Percentiles rank a stretch among this genome's conserved stretches.
Evolutionary conservation across 768 basidiomycete genomes (phyloP).

Genomic region (Podaxis mareebaensis): DNA sequence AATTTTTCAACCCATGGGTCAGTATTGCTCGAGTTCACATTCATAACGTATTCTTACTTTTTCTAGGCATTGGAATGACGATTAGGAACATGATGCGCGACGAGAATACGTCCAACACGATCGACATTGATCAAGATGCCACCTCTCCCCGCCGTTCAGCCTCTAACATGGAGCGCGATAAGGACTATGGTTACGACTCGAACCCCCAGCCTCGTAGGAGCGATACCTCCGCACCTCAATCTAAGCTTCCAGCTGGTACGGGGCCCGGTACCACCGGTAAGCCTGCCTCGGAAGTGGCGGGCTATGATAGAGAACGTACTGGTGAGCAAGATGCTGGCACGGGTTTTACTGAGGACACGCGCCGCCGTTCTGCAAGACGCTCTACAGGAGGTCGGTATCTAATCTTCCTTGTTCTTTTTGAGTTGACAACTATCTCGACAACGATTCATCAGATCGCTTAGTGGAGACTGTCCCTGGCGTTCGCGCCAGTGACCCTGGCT

Average conservation of each 20-base stretch:
- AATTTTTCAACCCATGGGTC: background rate
- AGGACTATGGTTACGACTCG: background rate
- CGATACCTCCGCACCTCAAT: background rate
- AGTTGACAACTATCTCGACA: too few relatives aligned
- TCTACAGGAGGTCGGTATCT: too few relatives aligned
- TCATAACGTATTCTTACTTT: background rate
- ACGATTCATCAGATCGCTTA: too few relatives aligned
- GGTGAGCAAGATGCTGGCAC: conserved; percentile 14
- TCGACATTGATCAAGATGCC: background rate
- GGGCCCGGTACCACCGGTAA: conserved; percentile 24
- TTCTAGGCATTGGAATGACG: background rate
- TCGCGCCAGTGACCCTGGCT: too few relatives aligned
- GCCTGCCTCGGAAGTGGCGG: conserved; percentile 5
- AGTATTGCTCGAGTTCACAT: background rate
- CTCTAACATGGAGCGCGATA: background rate
- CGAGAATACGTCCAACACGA: background rate
- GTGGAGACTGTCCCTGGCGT: too few relatives aligned
- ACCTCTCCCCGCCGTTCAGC: background rate
- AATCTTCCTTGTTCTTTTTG: too few relatives aligned
- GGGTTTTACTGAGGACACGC: background rate
- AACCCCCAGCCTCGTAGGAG: background rate
- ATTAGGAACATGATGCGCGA: background rate
- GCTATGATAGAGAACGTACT: conserved; percentile 12
- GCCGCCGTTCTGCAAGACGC: too few relatives aligned
- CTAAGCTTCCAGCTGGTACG: conserved; percentile 24